Base-by-base conservation (phyloP, 1,284 basidiomycete genomes). In the Coniferiporia weirii region DNA sequence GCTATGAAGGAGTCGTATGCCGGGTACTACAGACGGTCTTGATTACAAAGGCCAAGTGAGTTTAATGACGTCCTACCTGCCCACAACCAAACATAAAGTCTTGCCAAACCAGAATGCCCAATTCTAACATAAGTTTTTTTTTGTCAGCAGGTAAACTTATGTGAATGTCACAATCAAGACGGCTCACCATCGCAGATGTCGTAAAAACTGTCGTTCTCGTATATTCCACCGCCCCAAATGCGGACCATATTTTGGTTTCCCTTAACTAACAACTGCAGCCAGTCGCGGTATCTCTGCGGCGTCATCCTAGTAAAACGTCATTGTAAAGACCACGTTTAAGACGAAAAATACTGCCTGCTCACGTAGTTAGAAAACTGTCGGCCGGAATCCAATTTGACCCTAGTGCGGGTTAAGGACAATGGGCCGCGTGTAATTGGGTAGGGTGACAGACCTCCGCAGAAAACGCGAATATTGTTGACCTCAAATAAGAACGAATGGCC, bases 311-410 rank as follows among this genome's bases (percentile, higher is more conserved):
- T 44, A 19, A 40, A 13, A 22, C 36, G 20, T 20, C 36, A 50
- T 50, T 22, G 54, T 55, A 34, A 46, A 47, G 32, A 57, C 45
- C 10, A 32, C 9, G 36, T 60, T 50, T 56, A 19, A 35, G 19
- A 49, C 49, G 34, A 4, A 36, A 49, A 48, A 10, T 13, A 17
- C 54, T n/a, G 12, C 52, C 1, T 15, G 72, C 79, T 44, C 60
- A 89, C 84, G 81, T 87, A 1, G 93, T 93, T 46, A 95, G 73
- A 72, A 95, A 93, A 3, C 84, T 91, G 70, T 95, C 92, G 0
- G 88, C 89, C 2, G 93, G 93, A 66, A 96, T 95, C 93, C 93
- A 96, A 70, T 95, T 96, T 1, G 89, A 91, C 47, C 91, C 87
- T 86, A 52, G 2, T 52, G 45, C 59, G 20, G 40, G 44, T 36